Evolutionary conservation across 106 monocot species (phyloP).

Genomic region (Iris macrosiphon): DNA sequence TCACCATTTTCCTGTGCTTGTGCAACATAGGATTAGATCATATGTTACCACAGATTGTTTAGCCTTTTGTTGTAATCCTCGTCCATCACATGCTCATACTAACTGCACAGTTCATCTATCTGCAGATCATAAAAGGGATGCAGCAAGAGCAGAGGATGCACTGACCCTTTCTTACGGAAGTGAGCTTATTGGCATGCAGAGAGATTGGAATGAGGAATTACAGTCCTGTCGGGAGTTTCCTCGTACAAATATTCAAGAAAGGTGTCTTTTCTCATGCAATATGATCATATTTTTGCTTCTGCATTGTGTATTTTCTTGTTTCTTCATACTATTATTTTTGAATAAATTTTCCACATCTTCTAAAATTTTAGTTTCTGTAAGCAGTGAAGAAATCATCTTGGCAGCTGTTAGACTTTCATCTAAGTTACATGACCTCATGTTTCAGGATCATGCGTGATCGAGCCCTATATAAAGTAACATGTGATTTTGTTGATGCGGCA

Average conservation of each 20-base stretch:
- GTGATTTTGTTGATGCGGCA: conserved; percentile 99
- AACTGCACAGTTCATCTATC: not conserved
- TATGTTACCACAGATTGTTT: too few species aligned
- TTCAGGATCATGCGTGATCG: conserved; percentile 89
- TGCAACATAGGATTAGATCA: too few species aligned
- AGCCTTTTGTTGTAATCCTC: too few species aligned
- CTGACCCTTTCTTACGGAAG: conserved; percentile 75
- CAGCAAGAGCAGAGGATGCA: conserved; percentile 89
- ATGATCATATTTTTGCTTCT: not conserved
- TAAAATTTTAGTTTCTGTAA: too few species aligned
- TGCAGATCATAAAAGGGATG: conserved; percentile 85
- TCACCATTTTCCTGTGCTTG: too few species aligned
- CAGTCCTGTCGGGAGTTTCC: conserved; percentile 98
- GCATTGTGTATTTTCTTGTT: not conserved
- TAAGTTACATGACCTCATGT: conserved; percentile 5
- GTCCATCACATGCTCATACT: not conserved
- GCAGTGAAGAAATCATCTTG: too few species aligned
- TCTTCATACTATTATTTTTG: too few species aligned
- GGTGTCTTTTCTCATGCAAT: conserved; percentile 24
- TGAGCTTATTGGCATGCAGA: conserved; percentile 96
- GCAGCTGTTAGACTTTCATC: not conserved
- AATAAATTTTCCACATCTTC: too few species aligned
- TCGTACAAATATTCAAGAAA: conserved; percentile 80
- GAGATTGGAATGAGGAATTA: conserved; percentile 99
- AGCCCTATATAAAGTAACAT: conserved; percentile 94